Conservation (phyloP, 768 basidiomycete species). For the Phylloporus scabripes region DNA sequence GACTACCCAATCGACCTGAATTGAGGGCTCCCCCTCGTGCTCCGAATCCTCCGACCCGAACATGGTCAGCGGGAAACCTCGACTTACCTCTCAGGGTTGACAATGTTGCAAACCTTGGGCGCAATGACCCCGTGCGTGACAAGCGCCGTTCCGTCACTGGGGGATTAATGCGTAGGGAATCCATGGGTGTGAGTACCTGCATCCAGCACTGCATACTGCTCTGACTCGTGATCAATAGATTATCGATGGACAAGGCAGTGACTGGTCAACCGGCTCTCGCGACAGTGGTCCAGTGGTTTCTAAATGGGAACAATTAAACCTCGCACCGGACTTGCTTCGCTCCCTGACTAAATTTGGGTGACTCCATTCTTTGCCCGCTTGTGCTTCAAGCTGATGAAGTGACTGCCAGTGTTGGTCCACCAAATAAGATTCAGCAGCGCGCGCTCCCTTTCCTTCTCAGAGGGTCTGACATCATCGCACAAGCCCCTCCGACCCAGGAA, state of each 20-base stretch:
- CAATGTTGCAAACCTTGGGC: conserved; percentile 33
- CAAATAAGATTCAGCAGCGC: conserved; percentile 97
- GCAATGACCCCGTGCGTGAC: conserved; percentile 44
- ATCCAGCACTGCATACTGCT: conserved; percentile 4
- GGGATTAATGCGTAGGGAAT: conserved; percentile 66
- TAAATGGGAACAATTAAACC: conserved; percentile 92
- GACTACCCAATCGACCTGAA: conserved; percentile 61
- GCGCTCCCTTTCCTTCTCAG: conserved; percentile 92
- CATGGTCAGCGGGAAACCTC: conserved; percentile 79
- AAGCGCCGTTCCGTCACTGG: conserved; percentile 71
- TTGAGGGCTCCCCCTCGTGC: conserved; percentile 53
- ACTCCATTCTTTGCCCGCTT: conserved; percentile 27
- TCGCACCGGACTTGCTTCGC: conserved; percentile 81
- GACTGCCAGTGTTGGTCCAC: conserved; percentile 79
- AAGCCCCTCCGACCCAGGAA: conserved; percentile 98
- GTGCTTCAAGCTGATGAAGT: conserved; percentile 12
- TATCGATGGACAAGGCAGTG: conserved; percentile 51
- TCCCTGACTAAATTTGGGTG: conserved; percentile 93
- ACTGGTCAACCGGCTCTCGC: conserved; percentile 51
- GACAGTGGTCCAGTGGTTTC: conserved; percentile 78
- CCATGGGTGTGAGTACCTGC: conserved; percentile 53
- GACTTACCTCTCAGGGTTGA: conserved; percentile 63
- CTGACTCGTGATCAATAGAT: conserved; percentile 36
- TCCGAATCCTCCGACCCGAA: conserved; percentile 68
- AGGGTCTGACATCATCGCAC: conserved; percentile 95